These are phyloP conservation scores for Ophiostoma tasmaniense DNA, from an alignment of 2,329 filamentous ascomycete species.

Conservation along the genomic window DNA sequence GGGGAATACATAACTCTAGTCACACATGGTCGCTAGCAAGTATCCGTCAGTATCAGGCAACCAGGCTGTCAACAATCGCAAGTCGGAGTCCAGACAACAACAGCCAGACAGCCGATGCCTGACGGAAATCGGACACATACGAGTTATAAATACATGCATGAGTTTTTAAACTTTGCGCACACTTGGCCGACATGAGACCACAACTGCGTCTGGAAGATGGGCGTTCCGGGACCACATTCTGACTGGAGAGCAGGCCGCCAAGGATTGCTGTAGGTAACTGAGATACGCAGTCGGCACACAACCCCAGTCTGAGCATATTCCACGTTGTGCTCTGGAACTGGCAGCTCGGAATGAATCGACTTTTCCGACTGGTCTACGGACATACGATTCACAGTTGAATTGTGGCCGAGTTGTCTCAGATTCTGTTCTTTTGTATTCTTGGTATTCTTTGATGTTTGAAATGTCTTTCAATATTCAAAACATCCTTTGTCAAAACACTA, in stretches of 20 bases:
- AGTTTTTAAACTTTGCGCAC: neutral
- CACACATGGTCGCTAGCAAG: neutral
- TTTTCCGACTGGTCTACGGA: neutral
- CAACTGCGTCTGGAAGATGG: slow-evolving; percentile 3
- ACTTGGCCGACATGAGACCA: neutral
- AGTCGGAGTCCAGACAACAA: neutral
- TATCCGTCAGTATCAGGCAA: neutral
- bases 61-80: neutral
- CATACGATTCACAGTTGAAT: neutral
- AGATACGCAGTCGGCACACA: neutral
- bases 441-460: neutral
- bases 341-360: neutral
- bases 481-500: neutral
- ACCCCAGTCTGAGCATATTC: neutral
- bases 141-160: neutral
- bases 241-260: neutral
- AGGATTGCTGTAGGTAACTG: neutral
- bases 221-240: neutral
- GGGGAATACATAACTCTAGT: neutral
- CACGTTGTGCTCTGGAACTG: neutral
- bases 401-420: neutral
- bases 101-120: neutral
- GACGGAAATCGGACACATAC: neutral
- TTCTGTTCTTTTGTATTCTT: neutral
- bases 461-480: neutral